Evolutionary conservation across 768 basidiomycete genomes (phyloP), one percentile per base, ranked within the genome.

Genomic region (Hypholoma sublateritium): DNA sequence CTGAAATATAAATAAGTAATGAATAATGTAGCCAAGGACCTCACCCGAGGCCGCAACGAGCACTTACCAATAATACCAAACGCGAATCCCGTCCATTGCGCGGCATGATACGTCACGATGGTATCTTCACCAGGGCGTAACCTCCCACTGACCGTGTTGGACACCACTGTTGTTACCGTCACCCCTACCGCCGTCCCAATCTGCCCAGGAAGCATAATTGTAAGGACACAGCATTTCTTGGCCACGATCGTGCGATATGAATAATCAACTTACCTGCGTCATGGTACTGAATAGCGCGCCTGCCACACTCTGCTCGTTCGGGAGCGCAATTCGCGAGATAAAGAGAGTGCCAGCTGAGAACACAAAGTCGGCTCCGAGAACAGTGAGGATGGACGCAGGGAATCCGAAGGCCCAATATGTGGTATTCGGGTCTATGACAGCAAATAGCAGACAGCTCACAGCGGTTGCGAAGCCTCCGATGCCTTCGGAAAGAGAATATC

Each of bases 341-440:
- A 88, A 93, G n/a, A 93, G 71, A 6, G 87, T 88, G 3, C 91
- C 91, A 0, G 84, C 72, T 0, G 91, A 73, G 64, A 84, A 91
- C 2, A 89, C 83, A 59, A 93, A 89, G 65, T 93, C 91, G 1
- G 84, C 88, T n/a, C 91, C 91, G 42, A 90, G 77, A 12, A 91
- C 90, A 19, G 81, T 70, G 43, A 88, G 55, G 39, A 83, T 70
- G 0, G 88, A 80, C 0, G 86, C 80, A 0, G 89, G 88, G 70
- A 93, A 92, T 4, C 83, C 85, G 56, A 78, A 88, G 1, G 86
- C 88, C 91, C 91, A 93, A 61, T 86, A 93, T 1, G 84, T 70
- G 7, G 74, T 73, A 0, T 69, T 59, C 0, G 87, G 80, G 25
- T 81, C 61, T 59, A 91, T 88, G 3, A 88, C 60, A 1, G 90